A percentile compares a stretch with the other conserved stretches of the same genome.
These are phyloP conservation scores for Diaporthe sp. DNA, from an alignment of 2,329 filamentous ascomycete genomes.

Conservation along the genomic window DNA sequence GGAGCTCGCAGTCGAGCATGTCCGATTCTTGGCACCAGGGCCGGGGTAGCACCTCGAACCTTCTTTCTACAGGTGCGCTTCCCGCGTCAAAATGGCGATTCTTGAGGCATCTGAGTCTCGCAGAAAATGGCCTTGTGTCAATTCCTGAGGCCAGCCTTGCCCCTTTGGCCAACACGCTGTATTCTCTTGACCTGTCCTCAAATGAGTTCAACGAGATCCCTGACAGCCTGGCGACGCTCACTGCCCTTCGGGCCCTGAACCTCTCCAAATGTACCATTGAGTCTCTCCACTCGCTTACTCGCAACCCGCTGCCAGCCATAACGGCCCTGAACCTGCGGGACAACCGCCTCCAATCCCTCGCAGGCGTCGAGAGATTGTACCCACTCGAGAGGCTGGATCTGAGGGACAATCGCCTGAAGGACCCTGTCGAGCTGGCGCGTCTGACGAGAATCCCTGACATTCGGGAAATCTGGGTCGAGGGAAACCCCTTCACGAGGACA, in stretches of 20 bases:
- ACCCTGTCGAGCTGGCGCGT: slow-evolving; percentile 89
- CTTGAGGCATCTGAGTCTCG: slow-evolving; percentile 87
- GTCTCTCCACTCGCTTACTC: slow-evolving; percentile 86
- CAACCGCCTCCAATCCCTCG: slow-evolving; percentile 87
- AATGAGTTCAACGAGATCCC: slow-evolving; percentile 96
- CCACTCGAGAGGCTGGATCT: slow-evolving; percentile 92
- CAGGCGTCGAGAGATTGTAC: slow-evolving; percentile 88
- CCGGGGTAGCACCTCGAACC: slow-evolving; percentile 81
- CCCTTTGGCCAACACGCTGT: slow-evolving; percentile 87
- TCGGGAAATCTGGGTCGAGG: slow-evolving; percentile 89
- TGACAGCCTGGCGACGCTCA: slow-evolving; percentile 86
- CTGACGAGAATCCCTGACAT: slow-evolving; percentile 92
- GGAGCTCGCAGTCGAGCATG: slow-evolving; percentile 87
- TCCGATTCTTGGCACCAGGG: slow-evolving; percentile 73
- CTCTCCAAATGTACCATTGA: slow-evolving; percentile 98
- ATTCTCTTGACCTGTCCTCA: slow-evolving; percentile 90
- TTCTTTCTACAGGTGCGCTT: slow-evolving; percentile 76
- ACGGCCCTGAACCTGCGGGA: slow-evolving; percentile 90
- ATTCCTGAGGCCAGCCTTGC: slow-evolving; percentile 80
- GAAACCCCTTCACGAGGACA: slow-evolving; percentile 91
- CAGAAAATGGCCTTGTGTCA: slow-evolving; percentile 89
- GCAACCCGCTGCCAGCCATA: slow-evolving; percentile 90
- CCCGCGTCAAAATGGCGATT: slow-evolving; percentile 95
- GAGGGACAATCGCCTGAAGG: slow-evolving; percentile 89
- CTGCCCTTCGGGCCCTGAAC: slow-evolving; percentile 90